Percentiles rank a stretch among this genome's conserved stretches.
Evolutionary conservation across 192 early-diverging fungal species (phyloP).

Genomic region (Obelidium mucronatum): DNA sequence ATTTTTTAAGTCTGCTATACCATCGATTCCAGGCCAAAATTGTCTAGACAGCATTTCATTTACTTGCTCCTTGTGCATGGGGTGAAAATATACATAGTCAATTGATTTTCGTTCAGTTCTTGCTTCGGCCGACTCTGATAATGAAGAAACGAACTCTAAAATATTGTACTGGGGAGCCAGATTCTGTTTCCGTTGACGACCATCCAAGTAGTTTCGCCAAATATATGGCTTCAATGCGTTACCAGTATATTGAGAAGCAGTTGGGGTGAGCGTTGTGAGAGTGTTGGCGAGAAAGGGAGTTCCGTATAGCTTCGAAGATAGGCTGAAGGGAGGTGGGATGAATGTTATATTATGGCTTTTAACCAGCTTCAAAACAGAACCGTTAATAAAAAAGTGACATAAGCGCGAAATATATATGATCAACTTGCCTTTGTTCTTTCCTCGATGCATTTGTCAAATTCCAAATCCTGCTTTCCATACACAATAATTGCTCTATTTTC

Average conservation of each 20-base stretch:
- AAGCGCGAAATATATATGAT: neutral
- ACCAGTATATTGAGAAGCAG: constrained; percentile 75
- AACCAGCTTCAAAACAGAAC: constrained; percentile 14
- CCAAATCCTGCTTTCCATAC: neutral
- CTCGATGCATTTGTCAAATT: constrained; percentile 19
- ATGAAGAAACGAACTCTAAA: neutral
- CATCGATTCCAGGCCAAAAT: constrained; percentile 93
- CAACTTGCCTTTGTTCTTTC: constrained; percentile 25
- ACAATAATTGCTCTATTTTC: constrained; percentile 16
- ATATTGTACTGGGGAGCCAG: neutral
- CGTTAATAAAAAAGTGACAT: no score
- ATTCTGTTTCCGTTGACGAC: neutral
- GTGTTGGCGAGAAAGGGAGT: constrained; percentile 59
- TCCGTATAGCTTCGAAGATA: constrained; percentile 78
- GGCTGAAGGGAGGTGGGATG: constrained; percentile 75
- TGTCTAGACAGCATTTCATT: constrained; percentile 76
- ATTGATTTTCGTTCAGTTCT: constrained; percentile 53
- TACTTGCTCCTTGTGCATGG: constrained; percentile 71
- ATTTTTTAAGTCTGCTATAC: constrained; percentile 56
- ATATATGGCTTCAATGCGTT: constrained; percentile 83
- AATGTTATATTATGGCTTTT: constrained; percentile 41
- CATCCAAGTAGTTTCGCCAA: constrained; percentile 66
- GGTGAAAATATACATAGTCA: constrained; percentile 82
- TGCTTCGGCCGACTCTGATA: neutral
- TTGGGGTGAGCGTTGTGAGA: constrained; percentile 60